Base-by-base conservation (phyloP, 169 alveolate species). In the Plasmodium falciparum region DNA sequence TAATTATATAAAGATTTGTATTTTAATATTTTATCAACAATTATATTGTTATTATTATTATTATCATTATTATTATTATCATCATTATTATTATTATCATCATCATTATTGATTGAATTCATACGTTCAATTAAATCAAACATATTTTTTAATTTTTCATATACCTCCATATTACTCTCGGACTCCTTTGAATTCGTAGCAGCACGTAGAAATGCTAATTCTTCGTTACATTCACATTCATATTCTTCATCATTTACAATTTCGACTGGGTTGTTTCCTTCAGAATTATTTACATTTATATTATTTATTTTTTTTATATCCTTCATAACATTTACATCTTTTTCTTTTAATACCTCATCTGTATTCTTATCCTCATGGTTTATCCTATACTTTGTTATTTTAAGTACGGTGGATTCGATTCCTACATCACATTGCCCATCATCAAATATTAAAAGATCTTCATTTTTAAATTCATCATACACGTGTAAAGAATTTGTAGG, bases 331-430 rank as follows among this genome's bases (percentile, higher is more conserved):
- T 58, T 15, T n/a, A 58, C 67, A 58, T 17, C 20, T 17, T 7
- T 20, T 20, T n/a, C 5, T 73, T 22, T 29, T 2, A 8, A 1
- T 7, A 15, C 1, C 0, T 26, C 11, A 1, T 0, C n/a, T 4
- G 2, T 73, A 0, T 33, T 33, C 1, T 33, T 33, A 4, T 33
- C 9, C 8, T 33, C 9, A 33, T 33, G 2, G 2, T 8, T 1
- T 33, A 33, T 33, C 58, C 7, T 76, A 76, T 8, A 80, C 73
- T 80, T 80, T 12, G 58, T 56, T 54, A 97, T 74, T 75, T 98
- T 98, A n/a, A 97, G 86, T 9, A 98, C 99, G 0, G 99, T 97
- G n/a, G 99, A 97, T 85, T 98, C 99, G 52, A 98, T 95, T 8
- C 99, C 98, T 83, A 97, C 62, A 70, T 93, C 73, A 73, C 98